These are phyloP conservation scores for Hypoxylon sp. DNA, from an alignment of 2,329 filamentous ascomycete species.

Conservation along the genomic window DNA sequence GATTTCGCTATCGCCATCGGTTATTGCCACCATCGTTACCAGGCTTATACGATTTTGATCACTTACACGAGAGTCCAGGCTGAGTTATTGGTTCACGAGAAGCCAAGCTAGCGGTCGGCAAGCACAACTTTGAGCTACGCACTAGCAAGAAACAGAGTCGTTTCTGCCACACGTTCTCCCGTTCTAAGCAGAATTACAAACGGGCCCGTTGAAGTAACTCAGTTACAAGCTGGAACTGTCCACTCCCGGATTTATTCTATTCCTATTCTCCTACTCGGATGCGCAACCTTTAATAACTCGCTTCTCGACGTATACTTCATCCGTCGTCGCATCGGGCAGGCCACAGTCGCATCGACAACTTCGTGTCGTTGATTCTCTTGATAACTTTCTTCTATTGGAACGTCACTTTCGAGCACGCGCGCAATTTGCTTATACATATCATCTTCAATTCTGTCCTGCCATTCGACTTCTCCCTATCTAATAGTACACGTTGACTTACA, in stretches of 20 bases:
- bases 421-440: slow-evolving; percentile 15
- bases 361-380: slow-evolving; percentile 10
- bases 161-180: slow-evolving; percentile 27
- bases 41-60: not conserved
- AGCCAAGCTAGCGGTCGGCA: slow-evolving; percentile 36
- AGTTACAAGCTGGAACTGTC: slow-evolving; percentile 17
- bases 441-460: slow-evolving; percentile 18
- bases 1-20: slow-evolving; percentile 18
- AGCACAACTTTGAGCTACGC: slow-evolving; percentile 25
- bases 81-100: slow-evolving; percentile 36
- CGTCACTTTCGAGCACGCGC: slow-evolving; percentile 3
- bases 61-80: slow-evolving; percentile 35
- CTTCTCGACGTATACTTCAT: slow-evolving; percentile 22
- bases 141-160: slow-evolving; percentile 24
- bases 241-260: slow-evolving; percentile 9
- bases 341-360: slow-evolving; percentile 13
- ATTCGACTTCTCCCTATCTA: slow-evolving; percentile 18
- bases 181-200: slow-evolving; percentile 21
- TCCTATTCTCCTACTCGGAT: slow-evolving; percentile 6
- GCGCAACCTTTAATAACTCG: slow-evolving; percentile 30
- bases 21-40: slow-evolving; percentile 18
- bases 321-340: slow-evolving; percentile 9
- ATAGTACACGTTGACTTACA: slow-evolving; percentile 28
- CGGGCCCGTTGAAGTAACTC: slow-evolving; percentile 21
- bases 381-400: not conserved